Percentiles rank a stretch among this genome's conserved stretches.
phyloP scores from a whole-genome alignment of 306 rosid species.

The Trifolium subterraneum region DNA sequence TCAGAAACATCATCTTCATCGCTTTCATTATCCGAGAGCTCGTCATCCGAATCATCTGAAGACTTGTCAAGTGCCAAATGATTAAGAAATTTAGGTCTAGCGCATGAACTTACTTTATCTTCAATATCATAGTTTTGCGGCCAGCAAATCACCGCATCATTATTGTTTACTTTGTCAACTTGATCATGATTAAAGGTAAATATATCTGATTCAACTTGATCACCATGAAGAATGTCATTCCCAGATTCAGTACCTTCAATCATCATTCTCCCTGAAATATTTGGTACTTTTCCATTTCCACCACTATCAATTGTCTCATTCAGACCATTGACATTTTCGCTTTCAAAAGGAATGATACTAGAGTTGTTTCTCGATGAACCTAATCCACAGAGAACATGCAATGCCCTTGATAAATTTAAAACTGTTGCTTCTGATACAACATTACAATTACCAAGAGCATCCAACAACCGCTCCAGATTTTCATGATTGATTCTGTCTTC shows the following conservation, averaged over 20 bases:
- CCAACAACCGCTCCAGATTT: constrained; percentile 55
- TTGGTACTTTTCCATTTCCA: constrained; percentile 33
- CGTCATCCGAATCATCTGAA: constrained; percentile 26
- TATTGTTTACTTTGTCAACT: constrained; percentile 31
- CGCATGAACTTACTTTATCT: constrained; percentile 27
- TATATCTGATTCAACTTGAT: constrained; percentile 14
- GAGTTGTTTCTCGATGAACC: constrained; percentile 42
- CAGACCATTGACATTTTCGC: constrained; percentile 32
- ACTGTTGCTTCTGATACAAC: constrained; percentile 72
- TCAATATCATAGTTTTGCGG: constrained; percentile 38
- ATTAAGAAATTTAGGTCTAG: constrained; percentile 27
- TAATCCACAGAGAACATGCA: constrained; percentile 57
- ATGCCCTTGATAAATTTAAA: constrained; percentile 62
- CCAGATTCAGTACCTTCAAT: constrained; percentile 41
- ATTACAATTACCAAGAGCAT: constrained; percentile 58
- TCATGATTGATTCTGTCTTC: constrained; percentile 53
- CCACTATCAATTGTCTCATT: constrained; percentile 43
- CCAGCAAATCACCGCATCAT: constrained; percentile 33
- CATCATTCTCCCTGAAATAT: constrained; percentile 31
- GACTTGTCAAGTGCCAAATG: constrained; percentile 33
- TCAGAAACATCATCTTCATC: constrained; percentile 41
- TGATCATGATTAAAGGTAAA: constrained; percentile 37
- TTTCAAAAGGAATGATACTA: constrained; percentile 43
- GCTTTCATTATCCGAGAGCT: constrained; percentile 47
- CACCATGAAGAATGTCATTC: constrained; percentile 38